These are phyloP conservation scores for Chrysopogon serrulatus DNA, from an alignment of 176 grass and related monocot genomes.

Conservation along the genomic window DNA sequence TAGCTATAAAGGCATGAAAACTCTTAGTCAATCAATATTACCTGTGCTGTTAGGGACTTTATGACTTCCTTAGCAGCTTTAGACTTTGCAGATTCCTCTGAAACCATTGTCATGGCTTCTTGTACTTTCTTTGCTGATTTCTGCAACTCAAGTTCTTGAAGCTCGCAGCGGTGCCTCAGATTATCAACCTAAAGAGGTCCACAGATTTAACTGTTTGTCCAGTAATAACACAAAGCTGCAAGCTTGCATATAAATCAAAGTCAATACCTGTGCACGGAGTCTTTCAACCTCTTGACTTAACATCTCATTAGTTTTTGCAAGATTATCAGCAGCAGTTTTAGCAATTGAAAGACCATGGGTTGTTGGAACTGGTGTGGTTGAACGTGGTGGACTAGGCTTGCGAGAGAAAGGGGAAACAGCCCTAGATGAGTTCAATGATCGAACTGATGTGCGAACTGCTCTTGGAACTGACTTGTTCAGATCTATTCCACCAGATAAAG, in stretches of 20 bases:
- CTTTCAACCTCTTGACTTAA: slow-evolving; percentile 86
- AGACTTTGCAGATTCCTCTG: slow-evolving; percentile 95
- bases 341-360: slow-evolving; percentile 76
- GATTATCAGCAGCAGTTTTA: slow-evolving; percentile 62
- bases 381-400: slow-evolving; percentile 76
- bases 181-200: slow-evolving; percentile 65
- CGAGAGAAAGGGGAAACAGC: slow-evolving; percentile 95
- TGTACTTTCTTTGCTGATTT: slow-evolving; percentile 87
- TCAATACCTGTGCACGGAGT: slow-evolving; percentile 69
- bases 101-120: slow-evolving; percentile 66
- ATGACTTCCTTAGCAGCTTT: slow-evolving; percentile 98
- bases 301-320: slow-evolving; percentile 79
- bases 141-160: slow-evolving; percentile 79
- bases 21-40: slow-evolving; percentile 26
- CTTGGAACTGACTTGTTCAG: slow-evolving; percentile 59
- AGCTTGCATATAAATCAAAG: slow-evolving; percentile 18
- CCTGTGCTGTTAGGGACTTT: slow-evolving; percentile 88
- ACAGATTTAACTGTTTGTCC: background rate
- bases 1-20: background rate
- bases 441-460: slow-evolving; percentile 51
- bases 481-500: slow-evolving; percentile 67
- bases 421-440: slow-evolving; percentile 78
- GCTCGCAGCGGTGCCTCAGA: slow-evolving; percentile 66
- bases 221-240: background rate
- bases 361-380: slow-evolving; percentile 78